Percentiles rank a stretch among this genome's conserved stretches.
These are phyloP conservation scores for Cystobasidium tubakii DNA, from an alignment of 768 basidiomycete genomes.

Conservation along the genomic window DNA sequence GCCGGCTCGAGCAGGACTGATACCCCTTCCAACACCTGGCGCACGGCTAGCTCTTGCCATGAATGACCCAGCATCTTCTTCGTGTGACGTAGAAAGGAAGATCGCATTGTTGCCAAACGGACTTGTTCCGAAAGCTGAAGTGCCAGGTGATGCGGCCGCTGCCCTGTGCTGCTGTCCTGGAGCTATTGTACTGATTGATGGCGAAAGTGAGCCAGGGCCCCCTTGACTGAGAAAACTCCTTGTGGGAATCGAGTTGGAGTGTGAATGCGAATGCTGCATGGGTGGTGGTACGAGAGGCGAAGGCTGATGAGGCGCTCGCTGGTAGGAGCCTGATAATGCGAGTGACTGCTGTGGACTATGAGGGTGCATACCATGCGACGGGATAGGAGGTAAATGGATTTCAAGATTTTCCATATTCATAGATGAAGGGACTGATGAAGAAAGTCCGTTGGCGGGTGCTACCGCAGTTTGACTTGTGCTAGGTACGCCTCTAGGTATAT, in stretches of 20 bases:
- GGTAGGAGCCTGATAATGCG: slow-evolving; percentile 2
- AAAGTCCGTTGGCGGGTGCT: neutral
- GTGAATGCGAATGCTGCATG: slow-evolving; percentile 23
- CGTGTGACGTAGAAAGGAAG: slow-evolving; percentile 25
- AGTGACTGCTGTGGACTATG: neutral
- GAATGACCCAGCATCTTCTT: slow-evolving; percentile 12
- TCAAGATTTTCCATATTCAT: slow-evolving; percentile 12
- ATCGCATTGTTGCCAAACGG: slow-evolving; percentile 34
- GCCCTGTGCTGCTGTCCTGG: neutral
- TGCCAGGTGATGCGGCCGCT: neutral
- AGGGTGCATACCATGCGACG: neutral
- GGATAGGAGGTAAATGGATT: neutral
- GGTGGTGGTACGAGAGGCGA: slow-evolving; percentile 26
- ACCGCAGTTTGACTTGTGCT: neutral
- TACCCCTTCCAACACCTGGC: neutral
- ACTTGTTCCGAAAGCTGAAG: slow-evolving; percentile 17
- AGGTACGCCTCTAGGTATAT: neutral
- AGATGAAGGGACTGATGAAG: slow-evolving; percentile 12
- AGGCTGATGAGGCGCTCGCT: slow-evolving; percentile 6
- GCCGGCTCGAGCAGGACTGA: slow-evolving; percentile 1
- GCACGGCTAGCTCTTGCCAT: slow-evolving; percentile 15
- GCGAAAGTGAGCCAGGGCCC: neutral
- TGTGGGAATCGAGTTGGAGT: slow-evolving; percentile 12
- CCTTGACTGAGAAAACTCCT: slow-evolving; percentile 12
- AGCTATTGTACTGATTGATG: neutral